phyloP scores from a whole-genome alignment of 78 protist genomes.

The Diacronema lutheri region DNA sequence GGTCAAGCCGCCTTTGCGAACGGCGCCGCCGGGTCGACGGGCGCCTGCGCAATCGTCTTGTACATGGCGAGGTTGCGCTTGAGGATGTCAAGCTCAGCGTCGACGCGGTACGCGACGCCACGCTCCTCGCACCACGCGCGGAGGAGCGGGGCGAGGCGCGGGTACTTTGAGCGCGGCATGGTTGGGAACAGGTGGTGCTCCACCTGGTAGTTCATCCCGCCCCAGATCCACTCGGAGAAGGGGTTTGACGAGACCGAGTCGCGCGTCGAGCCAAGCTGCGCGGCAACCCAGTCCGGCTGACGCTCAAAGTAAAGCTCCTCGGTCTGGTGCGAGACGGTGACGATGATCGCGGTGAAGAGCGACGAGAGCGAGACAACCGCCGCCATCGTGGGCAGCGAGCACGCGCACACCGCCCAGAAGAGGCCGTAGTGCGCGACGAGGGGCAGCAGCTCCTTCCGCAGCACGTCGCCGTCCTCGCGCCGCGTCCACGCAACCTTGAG shows the following conservation, averaged over 20 bases:
- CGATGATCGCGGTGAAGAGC: background rate
- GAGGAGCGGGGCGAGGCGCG: background rate
- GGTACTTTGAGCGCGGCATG: slow-evolving; percentile 17
- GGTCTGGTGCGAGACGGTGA: slow-evolving; percentile 19
- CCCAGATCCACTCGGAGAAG: background rate
- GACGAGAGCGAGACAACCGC: background rate
- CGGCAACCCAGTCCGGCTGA: background rate
- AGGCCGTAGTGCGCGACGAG: background rate
- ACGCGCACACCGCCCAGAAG: background rate
- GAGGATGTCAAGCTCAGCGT: background rate
- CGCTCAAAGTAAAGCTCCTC: background rate
- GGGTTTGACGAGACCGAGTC: background rate
- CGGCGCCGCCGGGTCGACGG: too few species aligned
- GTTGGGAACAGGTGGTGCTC: slow-evolving; percentile 63
- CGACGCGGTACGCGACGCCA: background rate
- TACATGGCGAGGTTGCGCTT: background rate
- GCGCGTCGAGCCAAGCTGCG: slow-evolving; percentile 28
- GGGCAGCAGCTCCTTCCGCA: background rate
- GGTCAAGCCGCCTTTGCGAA: too few species aligned
- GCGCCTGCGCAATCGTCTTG: background rate
- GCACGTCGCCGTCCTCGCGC: too few species aligned
- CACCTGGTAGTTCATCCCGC: slow-evolving; percentile 45
- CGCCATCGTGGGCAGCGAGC: background rate
- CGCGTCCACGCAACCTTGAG: too few species aligned
- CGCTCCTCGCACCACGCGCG: background rate